Conservation (phyloP, 1,139 yeast species). For the Meyerozyma elateridarum region DNA sequence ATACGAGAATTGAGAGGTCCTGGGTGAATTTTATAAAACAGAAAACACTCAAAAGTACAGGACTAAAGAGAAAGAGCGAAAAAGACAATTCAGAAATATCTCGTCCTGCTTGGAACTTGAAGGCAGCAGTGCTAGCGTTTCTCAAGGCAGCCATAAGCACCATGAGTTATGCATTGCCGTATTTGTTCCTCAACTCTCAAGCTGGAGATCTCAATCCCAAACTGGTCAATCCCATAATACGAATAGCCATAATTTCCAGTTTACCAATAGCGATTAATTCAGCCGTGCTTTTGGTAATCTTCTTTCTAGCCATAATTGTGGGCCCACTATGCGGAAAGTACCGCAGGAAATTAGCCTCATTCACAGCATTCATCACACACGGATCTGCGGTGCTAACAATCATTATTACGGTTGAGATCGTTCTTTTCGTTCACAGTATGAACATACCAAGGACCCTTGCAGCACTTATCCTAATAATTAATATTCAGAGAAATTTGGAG, state of each 20-base stretch:
- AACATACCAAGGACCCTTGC: conserved; percentile 52
- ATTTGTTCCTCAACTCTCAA: conserved; percentile 66
- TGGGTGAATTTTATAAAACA: conserved; percentile 58
- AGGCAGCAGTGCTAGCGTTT: conserved; percentile 50
- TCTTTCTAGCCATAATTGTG: conserved; percentile 42
- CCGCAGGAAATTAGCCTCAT: conserved; percentile 22
- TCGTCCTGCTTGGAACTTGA: conserved; percentile 35
- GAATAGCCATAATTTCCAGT: conserved; percentile 47
- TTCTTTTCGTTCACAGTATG: conserved; percentile 64
- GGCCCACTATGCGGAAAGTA: conserved; percentile 41
- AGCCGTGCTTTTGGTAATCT: conserved; percentile 35
- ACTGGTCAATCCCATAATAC: conserved; percentile 49
- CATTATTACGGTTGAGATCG: conserved; percentile 51
- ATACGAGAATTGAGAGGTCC: conserved; percentile 42
- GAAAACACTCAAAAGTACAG: conserved; percentile 60
- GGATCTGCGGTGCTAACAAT: conserved; percentile 48
- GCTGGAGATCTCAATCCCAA: conserved; percentile 46
- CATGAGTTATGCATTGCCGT: conserved; percentile 49
- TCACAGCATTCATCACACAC: conserved; percentile 50
- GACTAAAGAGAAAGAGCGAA: conserved; percentile 45
- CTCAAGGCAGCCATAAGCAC: conserved; percentile 44
- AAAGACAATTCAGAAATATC: conserved; percentile 24
- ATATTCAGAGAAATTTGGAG: conserved; percentile 51
- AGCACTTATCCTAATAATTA: conserved; percentile 52
- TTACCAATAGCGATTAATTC: conserved; percentile 52